phyloP scores from a whole-genome alignment of 306 rosid genomes.

The Trifolium fragiferum region DNA sequence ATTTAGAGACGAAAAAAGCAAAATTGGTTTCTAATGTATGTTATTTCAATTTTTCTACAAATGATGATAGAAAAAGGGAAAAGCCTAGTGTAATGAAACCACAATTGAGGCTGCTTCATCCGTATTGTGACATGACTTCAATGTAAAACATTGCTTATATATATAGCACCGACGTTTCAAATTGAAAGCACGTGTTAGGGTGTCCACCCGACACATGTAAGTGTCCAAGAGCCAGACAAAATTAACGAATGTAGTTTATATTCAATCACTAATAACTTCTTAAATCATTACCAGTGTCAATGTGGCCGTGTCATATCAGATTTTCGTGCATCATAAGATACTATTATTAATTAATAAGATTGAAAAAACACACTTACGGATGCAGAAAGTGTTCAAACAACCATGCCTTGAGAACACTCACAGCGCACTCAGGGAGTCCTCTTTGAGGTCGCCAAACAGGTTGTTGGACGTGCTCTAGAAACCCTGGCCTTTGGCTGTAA shows the following conservation, averaged over 20 bases:
- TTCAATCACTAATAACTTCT: background rate
- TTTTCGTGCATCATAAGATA: background rate
- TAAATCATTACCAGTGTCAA: background rate
- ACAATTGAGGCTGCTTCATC: background rate
- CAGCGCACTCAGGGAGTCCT: conserved; percentile 91
- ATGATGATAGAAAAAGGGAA: background rate
- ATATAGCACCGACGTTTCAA: background rate
- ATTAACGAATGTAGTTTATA: background rate
- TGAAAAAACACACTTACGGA: conserved; percentile 62
- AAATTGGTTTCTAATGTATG: too few species aligned
- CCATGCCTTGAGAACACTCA: conserved; percentile 81
- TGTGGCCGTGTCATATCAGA: background rate
- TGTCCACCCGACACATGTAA: background rate
- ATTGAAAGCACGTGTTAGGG: background rate
- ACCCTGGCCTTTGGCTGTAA: conserved; percentile 59
- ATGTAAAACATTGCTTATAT: background rate
- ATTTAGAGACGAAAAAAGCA: too few species aligned
- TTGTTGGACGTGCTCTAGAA: conserved; percentile 61
- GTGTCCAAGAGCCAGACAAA: background rate
- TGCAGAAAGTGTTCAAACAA: conserved; percentile 87
- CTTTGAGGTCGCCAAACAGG: conserved; percentile 94
- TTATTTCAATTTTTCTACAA: too few species aligned
- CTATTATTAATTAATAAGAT: too few species aligned
- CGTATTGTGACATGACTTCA: background rate
- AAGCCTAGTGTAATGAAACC: background rate